A percentile compares a stretch with the other conserved stretches of the same genome.
Conservation (phyloP, 225 moss, liverwort and hornwort species). For the Straminergon stramineum region DNA sequence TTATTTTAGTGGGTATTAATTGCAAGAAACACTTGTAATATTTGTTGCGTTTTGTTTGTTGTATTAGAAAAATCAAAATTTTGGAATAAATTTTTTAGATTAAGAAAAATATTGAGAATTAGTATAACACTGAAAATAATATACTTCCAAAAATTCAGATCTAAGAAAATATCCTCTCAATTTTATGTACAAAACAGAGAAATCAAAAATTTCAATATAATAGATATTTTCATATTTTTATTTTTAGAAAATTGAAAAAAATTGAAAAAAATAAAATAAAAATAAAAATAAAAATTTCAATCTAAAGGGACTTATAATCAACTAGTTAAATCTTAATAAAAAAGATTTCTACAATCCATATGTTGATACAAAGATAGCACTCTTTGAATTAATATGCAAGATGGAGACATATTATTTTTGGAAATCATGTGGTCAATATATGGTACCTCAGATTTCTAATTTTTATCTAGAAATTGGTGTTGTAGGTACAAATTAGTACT, state of each 20-base stretch:
- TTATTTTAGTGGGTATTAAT: neutral
- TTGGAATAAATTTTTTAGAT: neutral
- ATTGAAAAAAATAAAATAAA: neutral
- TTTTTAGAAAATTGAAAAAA: neutral
- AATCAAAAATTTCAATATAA: neutral
- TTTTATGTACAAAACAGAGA: neutral
- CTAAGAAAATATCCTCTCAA: neutral
- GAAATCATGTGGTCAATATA: neutral
- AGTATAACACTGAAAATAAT: neutral
- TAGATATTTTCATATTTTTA: neutral
- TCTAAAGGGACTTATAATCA: neutral
- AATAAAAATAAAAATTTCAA: neutral
- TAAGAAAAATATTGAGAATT: neutral
- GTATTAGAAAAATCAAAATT: neutral
- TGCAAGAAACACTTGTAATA: neutral
- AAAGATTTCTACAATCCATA: neutral
- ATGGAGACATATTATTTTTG: neutral
- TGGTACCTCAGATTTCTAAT: neutral
- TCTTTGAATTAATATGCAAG: neutral
- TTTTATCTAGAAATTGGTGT: neutral
- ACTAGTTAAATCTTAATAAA: neutral
- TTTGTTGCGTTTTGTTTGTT: neutral
- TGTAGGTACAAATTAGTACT: too few species aligned
- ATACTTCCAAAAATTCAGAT: too few species aligned
- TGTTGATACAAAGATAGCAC: neutral